These are phyloP conservation scores for Penicillium daleae DNA, from an alignment of 495 filamentous ascomycete genomes.

Conservation along the genomic window DNA sequence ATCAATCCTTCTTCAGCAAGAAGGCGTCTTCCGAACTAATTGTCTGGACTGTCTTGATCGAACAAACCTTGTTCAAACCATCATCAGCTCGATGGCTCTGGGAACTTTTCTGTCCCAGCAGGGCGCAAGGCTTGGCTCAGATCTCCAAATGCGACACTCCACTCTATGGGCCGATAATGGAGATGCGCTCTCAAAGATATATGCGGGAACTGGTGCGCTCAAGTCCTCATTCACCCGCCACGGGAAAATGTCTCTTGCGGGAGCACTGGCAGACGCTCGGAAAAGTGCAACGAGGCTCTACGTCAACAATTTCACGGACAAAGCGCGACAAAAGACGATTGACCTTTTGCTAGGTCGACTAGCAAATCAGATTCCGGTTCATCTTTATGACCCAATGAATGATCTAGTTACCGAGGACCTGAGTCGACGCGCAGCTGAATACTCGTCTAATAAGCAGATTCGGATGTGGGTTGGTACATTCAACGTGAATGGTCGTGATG, in stretches of 20 bases:
- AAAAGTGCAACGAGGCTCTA: constrained; percentile 94
- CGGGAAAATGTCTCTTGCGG: constrained; percentile 94
- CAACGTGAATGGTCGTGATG: constrained; percentile 86
- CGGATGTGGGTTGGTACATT: constrained; percentile 87
- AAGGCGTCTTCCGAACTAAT: constrained; percentile 93
- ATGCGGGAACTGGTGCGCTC: constrained; percentile 93
- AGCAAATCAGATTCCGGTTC: constrained; percentile 79
- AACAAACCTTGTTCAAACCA: constrained; percentile 94
- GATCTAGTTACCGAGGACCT: constrained; percentile 83
- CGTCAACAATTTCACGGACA: constrained; percentile 96
- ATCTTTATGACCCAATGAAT: constrained; percentile 91
- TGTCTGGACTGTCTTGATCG: constrained; percentile 95
- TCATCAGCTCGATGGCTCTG: constrained; percentile 88
- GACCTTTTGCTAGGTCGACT: constrained; percentile 86
- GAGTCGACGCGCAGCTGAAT: constrained; percentile 57
- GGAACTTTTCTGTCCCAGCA: constrained; percentile 76
- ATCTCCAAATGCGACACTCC: constrained; percentile 89
- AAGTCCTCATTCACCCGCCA: constrained; percentile 95
- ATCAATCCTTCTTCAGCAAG: constrained; percentile 81
- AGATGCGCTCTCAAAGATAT: constrained; percentile 91
- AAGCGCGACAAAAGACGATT: constrained; percentile 89
- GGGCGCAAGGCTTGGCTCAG: constrained; percentile 64
- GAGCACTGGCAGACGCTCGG: constrained; percentile 90
- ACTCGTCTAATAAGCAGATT: constrained; percentile 54
- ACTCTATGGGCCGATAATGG: constrained; percentile 98